These are phyloP conservation scores for Rhododendron mucronatum DNA, from an alignment of 148 eudicot genomes.

Conservation along the genomic window DNA sequence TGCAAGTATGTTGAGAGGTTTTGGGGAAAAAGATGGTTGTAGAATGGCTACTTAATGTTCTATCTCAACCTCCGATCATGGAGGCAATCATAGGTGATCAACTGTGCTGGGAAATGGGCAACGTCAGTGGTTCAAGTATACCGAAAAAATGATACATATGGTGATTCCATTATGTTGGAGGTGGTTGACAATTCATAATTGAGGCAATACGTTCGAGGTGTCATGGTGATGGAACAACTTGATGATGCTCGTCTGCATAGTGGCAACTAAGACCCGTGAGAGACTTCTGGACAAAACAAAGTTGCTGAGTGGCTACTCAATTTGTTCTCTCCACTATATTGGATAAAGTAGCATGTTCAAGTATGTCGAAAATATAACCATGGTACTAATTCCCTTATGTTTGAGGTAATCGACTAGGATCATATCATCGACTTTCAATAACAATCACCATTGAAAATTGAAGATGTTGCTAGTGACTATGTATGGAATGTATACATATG, in stretches of 20 bases:
- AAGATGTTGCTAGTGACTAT: background rate
- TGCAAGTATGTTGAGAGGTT: background rate
- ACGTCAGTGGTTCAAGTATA: background rate
- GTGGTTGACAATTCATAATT: background rate
- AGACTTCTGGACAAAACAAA: background rate
- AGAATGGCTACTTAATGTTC: background rate
- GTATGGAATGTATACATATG: background rate
- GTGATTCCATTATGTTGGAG: background rate
- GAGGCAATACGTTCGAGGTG: background rate
- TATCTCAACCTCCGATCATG: background rate
- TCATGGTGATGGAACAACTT: background rate
- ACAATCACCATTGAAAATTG: background rate
- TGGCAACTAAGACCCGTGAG: background rate
- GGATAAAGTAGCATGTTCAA: background rate
- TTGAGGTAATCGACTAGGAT: background rate
- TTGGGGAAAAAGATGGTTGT: background rate
- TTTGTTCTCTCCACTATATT: background rate
- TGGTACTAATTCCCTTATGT: background rate
- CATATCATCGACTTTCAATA: background rate
- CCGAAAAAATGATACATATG: background rate
- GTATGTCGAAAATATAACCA: background rate
- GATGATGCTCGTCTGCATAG: background rate
- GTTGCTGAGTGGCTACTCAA: background rate
- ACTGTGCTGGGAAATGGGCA: background rate
- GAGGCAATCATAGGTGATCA: background rate